phyloP scores from a whole-genome alignment of 2,329 filamentous ascomycete species.

The Nothophaeocryptopus gaeumannii region DNA sequence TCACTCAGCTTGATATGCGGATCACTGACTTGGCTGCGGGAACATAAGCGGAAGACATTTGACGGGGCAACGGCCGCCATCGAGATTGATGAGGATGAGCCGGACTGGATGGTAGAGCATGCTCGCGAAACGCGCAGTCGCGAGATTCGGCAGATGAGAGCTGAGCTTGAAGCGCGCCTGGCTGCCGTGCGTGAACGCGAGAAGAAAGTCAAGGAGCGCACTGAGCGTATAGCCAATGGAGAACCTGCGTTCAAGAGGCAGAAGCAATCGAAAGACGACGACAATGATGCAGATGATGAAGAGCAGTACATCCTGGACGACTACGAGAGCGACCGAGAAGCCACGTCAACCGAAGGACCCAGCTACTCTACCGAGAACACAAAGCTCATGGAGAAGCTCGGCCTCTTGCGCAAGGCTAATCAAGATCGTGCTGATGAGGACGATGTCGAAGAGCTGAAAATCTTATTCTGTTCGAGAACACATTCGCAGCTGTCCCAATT shows the following conservation, averaged over 20 bases:
- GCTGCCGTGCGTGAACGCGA: constrained; percentile 60
- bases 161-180: constrained; percentile 71
- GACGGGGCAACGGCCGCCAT: constrained; percentile 52
- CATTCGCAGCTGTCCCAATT: constrained; percentile 92
- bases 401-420: constrained; percentile 38
- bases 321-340: constrained; percentile 64
- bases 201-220: constrained; percentile 56
- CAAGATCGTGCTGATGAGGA: constrained; percentile 44
- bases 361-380: constrained; percentile 67
- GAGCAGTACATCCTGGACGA: constrained; percentile 73
- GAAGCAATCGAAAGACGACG: constrained; percentile 30
- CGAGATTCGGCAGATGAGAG: constrained; percentile 63
- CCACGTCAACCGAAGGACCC: constrained; percentile 15
- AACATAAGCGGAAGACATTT: constrained; percentile 65
- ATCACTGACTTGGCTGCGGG: constrained; percentile 84
- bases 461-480: constrained; percentile 89
- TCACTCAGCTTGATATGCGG: constrained; percentile 88
- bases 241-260: constrained; percentile 49
- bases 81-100: constrained; percentile 62
- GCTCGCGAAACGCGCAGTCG: constrained; percentile 66
- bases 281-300: constrained; percentile 51
- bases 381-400: constrained; percentile 64
- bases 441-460: constrained; percentile 67
- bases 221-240: constrained; percentile 41
- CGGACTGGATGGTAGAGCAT: constrained; percentile 80